These are phyloP conservation scores for Cercospora sesami DNA, from an alignment of 2,329 filamentous ascomycete species.

Conservation along the genomic window DNA sequence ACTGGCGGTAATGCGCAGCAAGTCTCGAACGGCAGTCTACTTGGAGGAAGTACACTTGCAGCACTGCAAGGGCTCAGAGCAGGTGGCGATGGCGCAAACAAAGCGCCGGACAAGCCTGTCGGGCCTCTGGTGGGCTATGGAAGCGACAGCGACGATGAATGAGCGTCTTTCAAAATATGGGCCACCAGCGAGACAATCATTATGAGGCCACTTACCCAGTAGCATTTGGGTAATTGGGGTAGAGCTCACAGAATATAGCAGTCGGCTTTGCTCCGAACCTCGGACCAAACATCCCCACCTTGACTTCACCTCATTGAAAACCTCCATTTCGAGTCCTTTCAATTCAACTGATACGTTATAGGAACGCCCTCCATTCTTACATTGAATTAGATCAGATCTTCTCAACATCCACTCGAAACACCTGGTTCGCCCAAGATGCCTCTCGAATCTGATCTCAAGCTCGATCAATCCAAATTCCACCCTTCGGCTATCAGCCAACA, in stretches of 20 bases:
- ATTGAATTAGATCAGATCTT: neutral
- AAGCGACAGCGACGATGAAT: conserved; percentile 78
- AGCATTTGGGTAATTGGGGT: neutral
- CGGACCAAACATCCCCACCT: neutral
- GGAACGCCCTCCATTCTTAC: neutral
- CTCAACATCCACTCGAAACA: neutral
- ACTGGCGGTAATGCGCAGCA: conserved; percentile 44
- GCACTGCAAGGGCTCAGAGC: conserved; percentile 64
- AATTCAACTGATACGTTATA: neutral
- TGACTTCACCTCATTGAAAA: neutral
- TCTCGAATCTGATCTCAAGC: conserved; percentile 28
- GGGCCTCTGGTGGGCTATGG: conserved; percentile 85
- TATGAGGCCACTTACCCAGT: neutral
- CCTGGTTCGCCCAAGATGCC: conserved; percentile 21
- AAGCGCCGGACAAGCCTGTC: conserved; percentile 54
- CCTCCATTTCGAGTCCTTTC: neutral
- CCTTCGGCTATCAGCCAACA: conserved; percentile 43
- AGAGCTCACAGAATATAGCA: neutral
- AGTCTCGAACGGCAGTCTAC: conserved; percentile 61
- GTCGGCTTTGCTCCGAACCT: conserved; percentile 1
- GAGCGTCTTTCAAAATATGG: neutral
- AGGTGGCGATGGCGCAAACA: conserved; percentile 50
- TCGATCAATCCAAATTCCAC: conserved; percentile 47
- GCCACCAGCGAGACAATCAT: neutral
- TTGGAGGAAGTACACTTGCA: conserved; percentile 78